Conservation (phyloP, 2,329 filamentous ascomycete species). For the Hypoxylon sp. region DNA sequence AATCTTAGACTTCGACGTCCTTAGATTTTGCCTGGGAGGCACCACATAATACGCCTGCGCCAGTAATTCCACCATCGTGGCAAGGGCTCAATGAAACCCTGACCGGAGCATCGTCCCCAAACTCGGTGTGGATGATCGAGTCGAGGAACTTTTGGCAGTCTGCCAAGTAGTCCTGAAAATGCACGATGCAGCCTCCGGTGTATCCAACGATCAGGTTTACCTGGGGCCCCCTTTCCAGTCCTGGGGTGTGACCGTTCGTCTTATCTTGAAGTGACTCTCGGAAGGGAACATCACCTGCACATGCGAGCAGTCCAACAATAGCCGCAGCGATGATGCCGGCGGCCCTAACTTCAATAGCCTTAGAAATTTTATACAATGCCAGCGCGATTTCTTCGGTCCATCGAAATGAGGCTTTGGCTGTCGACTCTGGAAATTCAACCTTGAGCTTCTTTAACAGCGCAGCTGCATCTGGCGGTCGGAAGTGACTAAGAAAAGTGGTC, state of each 20-base stretch:
- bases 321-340: slow-evolving; percentile 81
- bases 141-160: slow-evolving; percentile 80
- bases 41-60: slow-evolving; percentile 71
- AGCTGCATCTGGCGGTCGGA: slow-evolving; percentile 66
- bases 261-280: slow-evolving; percentile 36
- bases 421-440: slow-evolving; percentile 66
- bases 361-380: slow-evolving; percentile 74
- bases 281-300: slow-evolving; percentile 73
- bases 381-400: slow-evolving; percentile 74
- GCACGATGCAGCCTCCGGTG: slow-evolving; percentile 83
- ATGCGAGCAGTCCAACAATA: slow-evolving; percentile 76
- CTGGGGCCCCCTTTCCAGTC: slow-evolving; percentile 35
- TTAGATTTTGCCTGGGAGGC: slow-evolving; percentile 55
- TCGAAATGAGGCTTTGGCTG: slow-evolving; percentile 62
- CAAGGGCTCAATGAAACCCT: slow-evolving; percentile 67
- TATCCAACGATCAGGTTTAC: slow-evolving; percentile 80
- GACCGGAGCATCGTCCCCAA: slow-evolving; percentile 54
- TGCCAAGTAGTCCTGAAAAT: slow-evolving; percentile 79
- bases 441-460: slow-evolving; percentile 63
- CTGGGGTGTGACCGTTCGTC: slow-evolving; percentile 16
- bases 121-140: slow-evolving; percentile 60
- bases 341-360: slow-evolving; percentile 78
- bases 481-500: slow-evolving; percentile 80
- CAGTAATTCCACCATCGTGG: slow-evolving; percentile 72
- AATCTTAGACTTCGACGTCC: slow-evolving; percentile 38